Base-by-base conservation (phyloP, 73 alveolate species). In the Symbiodinium pilosum region DNA sequence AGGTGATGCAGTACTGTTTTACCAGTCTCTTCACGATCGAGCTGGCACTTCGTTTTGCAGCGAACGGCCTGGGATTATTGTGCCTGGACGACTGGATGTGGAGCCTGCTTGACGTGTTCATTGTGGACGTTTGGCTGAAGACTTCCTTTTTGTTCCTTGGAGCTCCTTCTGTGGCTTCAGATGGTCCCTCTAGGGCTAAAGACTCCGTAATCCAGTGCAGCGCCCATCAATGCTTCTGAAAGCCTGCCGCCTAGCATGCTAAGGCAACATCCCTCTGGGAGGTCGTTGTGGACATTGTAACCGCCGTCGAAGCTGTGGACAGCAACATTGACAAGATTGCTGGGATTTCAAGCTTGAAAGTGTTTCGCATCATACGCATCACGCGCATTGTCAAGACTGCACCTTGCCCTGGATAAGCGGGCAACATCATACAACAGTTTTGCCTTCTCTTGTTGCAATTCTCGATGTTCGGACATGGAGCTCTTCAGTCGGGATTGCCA, bases 371-470 rank as follows among this genome's bases (percentile, higher is more conserved):
- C 81, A 64, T 64, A 24, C 81, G 81, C 81, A 64, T 64, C 30
- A 64, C 81, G 39, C 81, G 81, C 24, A 40, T 86, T 38, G 83
- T 86, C 83, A 86, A 86, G 83, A 86, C 68, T 2, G 93, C 42
- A 40, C 93, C 81, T 64, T 28, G 81, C 2, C 81, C 38, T 64
- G 6, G 59, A 47, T n/a, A n/a, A n/a, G n/a, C n/a, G n/a, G n/a
- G n/a, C n/a, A n/a, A n/a, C n/a, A n/a, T n/a, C n/a, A n/a, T n/a
- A n/a, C n/a, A n/a, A n/a, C n/a, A n/a, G n/a, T n/a, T n/a, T n/a
- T n/a, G n/a, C n/a, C n/a, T n/a, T n/a, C n/a, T n/a, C n/a, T n/a
- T n/a, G n/a, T n/a, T n/a, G n/a, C n/a, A n/a, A n/a, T n/a, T n/a
- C n/a, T n/a, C n/a, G n/a, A n/a, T n/a, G n/a, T n/a, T n/a, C n/a